These are phyloP conservation scores for Taxillus chinensis DNA, from an alignment of 164 flowering plant species.

Conservation along the genomic window DNA sequence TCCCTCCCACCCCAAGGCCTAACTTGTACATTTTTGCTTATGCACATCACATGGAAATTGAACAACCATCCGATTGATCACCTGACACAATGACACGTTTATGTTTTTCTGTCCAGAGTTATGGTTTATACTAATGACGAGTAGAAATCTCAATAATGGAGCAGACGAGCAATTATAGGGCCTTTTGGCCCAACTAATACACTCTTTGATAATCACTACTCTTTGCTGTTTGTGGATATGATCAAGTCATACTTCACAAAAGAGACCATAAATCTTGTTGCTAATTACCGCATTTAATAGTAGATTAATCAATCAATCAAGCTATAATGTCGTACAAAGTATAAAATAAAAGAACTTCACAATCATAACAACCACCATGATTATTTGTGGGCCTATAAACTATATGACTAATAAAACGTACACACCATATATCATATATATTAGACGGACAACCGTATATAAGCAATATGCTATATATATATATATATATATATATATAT, in stretches of 20 bases:
- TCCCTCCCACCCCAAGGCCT: conserved; percentile 11
- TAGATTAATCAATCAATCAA: background rate
- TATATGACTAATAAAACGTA: too few relatives aligned
- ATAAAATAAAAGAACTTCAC: conserved; percentile 12
- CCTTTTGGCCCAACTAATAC: too few relatives aligned
- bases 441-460: conserved; percentile 6
- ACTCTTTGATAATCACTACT: too few relatives aligned
- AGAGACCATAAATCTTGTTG: too few relatives aligned
- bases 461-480: background rate
- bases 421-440: conserved; percentile 6
- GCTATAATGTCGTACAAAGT: conserved; percentile 18
- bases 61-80: conserved; percentile 4
- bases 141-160: too few relatives aligned
- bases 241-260: too few relatives aligned
- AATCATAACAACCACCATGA: conserved; percentile 30
- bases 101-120: background rate
- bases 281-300: too few relatives aligned
- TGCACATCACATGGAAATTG: conserved; percentile 17
- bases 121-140: too few relatives aligned
- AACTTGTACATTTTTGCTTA: conserved; percentile 17
- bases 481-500: background rate
- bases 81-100: background rate
- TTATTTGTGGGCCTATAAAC: conserved; percentile 26
- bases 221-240: too few relatives aligned
- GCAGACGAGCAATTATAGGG: too few relatives aligned